Conservation (phyloP, 306 rosid genomes). For the Trifolium fragiferum region DNA sequence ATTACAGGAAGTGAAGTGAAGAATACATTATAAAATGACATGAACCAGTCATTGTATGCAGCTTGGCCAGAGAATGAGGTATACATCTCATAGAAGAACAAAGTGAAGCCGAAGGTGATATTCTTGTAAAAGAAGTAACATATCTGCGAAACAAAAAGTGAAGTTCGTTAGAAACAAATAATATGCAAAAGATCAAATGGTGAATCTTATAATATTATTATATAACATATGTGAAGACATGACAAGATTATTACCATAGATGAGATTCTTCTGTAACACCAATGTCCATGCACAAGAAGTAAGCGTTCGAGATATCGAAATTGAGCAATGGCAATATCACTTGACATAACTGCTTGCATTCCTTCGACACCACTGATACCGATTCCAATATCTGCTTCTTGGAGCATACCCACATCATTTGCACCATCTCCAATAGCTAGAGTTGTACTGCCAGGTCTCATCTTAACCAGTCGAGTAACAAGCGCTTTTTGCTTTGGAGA, state of each 20-base stretch:
- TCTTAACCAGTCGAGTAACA: conserved; percentile 84
- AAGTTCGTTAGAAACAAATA: conserved; percentile 36
- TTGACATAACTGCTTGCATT: conserved; percentile 99
- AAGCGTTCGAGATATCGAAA: conserved; percentile 89
- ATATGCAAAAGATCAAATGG: conserved; percentile 17
- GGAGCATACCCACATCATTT: conserved; percentile 99
- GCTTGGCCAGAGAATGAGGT: conserved; percentile 92
- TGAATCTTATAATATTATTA: no score
- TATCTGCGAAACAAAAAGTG: conserved; percentile 59
- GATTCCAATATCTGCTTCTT: conserved; percentile 97
- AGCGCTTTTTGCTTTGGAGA: conserved; percentile 99
- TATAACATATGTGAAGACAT: conserved; percentile 10
- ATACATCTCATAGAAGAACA: conserved; percentile 80
- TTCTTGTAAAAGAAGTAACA: conserved; percentile 99
- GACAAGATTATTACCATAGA: conserved; percentile 72
- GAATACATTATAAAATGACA: conserved; percentile 86
- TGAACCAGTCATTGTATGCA: conserved; percentile 88
- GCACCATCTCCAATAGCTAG: conserved; percentile 99
- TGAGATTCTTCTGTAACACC: conserved; percentile 99
- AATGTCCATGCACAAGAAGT: conserved; percentile 97
- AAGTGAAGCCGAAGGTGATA: conserved; percentile 81
- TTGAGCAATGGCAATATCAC: conserved; percentile 97
- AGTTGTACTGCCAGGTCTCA: conserved; percentile 72
- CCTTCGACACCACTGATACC: conserved; percentile 99
- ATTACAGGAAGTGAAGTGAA: conserved; percentile 98